These are phyloP conservation scores for Colletotrichum higginsianum DNA, from an alignment of 2,329 filamentous ascomycete species.

Conservation along the genomic window DNA sequence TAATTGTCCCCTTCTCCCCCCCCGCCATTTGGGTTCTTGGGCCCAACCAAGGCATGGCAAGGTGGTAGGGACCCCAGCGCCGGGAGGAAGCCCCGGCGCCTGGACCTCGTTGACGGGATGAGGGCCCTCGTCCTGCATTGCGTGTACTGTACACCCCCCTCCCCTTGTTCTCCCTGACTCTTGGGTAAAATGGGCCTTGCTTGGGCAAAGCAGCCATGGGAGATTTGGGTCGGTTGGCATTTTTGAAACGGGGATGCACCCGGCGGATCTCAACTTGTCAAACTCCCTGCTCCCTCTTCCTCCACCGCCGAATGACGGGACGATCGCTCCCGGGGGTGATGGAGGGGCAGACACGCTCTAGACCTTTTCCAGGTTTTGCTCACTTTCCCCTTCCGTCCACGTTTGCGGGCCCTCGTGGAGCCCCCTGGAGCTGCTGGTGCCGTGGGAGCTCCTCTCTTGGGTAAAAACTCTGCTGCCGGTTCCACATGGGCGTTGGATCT, in stretches of 20 bases:
- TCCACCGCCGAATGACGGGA: constrained; percentile 17
- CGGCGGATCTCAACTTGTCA: constrained; percentile 34
- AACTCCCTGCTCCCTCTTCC: background rate
- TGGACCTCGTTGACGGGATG: constrained; percentile 16
- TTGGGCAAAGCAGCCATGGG: background rate
- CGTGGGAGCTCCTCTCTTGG: constrained; percentile 17
- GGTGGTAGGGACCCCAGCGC: constrained; percentile 9
- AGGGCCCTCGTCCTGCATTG: background rate
- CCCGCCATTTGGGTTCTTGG: constrained; percentile 9
- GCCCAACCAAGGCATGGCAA: constrained; percentile 17
- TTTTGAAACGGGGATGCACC: constrained; percentile 28
- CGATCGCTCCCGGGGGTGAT: constrained; percentile 35
- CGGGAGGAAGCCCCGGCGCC: constrained; percentile 29
- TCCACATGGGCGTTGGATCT: constrained; percentile 5
- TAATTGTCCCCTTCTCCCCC: background rate
- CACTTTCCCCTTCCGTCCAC: constrained; percentile 1
- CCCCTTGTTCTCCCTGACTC: background rate
- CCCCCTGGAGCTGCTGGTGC: background rate
- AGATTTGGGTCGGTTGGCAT: constrained; percentile 15
- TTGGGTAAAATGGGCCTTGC: background rate
- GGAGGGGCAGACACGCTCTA: constrained; percentile 11
- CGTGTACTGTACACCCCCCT: constrained; percentile 3
- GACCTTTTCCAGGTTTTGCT: constrained; percentile 11
- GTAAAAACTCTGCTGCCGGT: background rate
- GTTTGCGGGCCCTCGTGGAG: constrained; percentile 15